These are phyloP conservation scores for Bimuria novae-zelandiae DNA, from an alignment of 2,329 filamentous ascomycete species.

Conservation along the genomic window DNA sequence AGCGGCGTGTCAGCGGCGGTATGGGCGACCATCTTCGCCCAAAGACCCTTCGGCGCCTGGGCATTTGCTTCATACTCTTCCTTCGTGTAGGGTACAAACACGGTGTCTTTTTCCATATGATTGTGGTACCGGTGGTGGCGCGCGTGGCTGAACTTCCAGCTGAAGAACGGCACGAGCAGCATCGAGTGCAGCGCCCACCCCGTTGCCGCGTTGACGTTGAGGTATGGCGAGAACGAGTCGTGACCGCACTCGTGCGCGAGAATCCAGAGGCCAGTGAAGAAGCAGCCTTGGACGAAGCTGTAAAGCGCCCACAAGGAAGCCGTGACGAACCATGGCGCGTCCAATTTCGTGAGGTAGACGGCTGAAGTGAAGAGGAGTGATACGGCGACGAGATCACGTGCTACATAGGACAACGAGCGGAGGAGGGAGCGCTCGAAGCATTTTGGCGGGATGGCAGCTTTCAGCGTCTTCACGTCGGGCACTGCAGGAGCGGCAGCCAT, in stretches of 20 bases:
- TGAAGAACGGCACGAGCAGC: slow-evolving; percentile 72
- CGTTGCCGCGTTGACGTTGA: slow-evolving; percentile 62
- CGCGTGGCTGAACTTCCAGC: slow-evolving; percentile 72
- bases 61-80: neutral
- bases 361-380: slow-evolving; percentile 8
- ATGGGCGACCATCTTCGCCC: slow-evolving; percentile 34
- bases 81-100: slow-evolving; percentile 31
- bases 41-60: too few species aligned
- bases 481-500: slow-evolving; percentile 2
- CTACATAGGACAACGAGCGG: slow-evolving; percentile 28
- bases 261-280: slow-evolving; percentile 69
- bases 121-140: slow-evolving; percentile 72
- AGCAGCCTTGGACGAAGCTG: slow-evolving; percentile 66
- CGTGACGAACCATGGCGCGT: slow-evolving; percentile 19
- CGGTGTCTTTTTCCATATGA: slow-evolving; percentile 66
- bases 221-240: slow-evolving; percentile 66
- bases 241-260: slow-evolving; percentile 74
- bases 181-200: slow-evolving; percentile 70
- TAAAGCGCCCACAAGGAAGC: slow-evolving; percentile 59
- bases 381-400: slow-evolving; percentile 21
- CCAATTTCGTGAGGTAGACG: slow-evolving; percentile 14
- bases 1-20: slow-evolving; percentile 64
- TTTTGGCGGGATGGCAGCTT: slow-evolving; percentile 28
- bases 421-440: slow-evolving; percentile 32
- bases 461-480: slow-evolving; percentile 30